phyloP scores from a whole-genome alignment of 2,329 filamentous ascomycete species.

The Stenocarpella maydis region DNA sequence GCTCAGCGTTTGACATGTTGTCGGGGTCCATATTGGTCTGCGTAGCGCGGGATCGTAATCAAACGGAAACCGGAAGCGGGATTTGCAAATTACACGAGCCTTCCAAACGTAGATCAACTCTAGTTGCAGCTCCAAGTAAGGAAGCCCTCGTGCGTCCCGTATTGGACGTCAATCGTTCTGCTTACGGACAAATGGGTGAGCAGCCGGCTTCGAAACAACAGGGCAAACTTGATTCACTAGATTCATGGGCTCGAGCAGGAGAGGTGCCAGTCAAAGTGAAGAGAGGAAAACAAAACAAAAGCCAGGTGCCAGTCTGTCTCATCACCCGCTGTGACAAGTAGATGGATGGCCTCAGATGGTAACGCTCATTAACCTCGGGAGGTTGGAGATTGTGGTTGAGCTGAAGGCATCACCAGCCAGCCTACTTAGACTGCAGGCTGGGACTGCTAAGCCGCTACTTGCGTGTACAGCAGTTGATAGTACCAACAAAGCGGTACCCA shows the following conservation, averaged over 20 bases:
- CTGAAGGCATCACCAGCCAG: neutral
- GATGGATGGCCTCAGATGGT: neutral
- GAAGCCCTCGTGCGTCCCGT: too few species aligned
- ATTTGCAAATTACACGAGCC: neutral
- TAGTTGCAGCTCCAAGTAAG: neutral
- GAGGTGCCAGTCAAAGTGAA: too few species aligned
- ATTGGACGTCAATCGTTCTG: neutral
- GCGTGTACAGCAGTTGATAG: too few species aligned
- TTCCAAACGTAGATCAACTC: too few species aligned
- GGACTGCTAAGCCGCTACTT: too few species aligned
- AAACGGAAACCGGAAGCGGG: neutral
- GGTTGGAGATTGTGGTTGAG: neutral
- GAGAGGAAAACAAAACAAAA: too few species aligned
- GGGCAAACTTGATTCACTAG: neutral
- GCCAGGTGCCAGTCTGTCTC: neutral
- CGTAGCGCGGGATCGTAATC: neutral
- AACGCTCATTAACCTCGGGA: neutral
- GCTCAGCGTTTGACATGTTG: neutral
- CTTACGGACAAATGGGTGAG: neutral
- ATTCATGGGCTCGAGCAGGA: neutral
- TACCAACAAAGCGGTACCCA: too few species aligned
- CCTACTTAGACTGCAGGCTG: neutral
- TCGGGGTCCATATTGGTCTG: neutral
- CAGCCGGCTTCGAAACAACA: neutral
- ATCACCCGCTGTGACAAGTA: neutral